A percentile compares a stretch with the other conserved stretches of the same genome.
phyloP scores from a whole-genome alignment of 495 filamentous ascomycete genomes.

The Apodospora peruviana region DNA sequence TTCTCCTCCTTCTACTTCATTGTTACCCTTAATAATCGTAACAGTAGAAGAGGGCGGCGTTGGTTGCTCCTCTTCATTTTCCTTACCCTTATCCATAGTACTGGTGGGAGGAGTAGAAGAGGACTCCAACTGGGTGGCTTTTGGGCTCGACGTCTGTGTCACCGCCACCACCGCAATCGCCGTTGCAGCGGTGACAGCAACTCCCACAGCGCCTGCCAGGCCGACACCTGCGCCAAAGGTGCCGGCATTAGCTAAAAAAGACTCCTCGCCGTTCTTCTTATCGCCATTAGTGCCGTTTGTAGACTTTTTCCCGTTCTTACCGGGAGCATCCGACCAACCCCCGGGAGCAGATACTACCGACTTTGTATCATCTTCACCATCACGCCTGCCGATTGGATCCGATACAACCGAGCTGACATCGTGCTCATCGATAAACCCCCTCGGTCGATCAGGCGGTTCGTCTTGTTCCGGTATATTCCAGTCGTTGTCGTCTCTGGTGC shows the following conservation, averaged over 20 bases:
- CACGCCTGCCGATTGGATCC: conserved; percentile 25
- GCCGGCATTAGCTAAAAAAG: conserved; percentile 62
- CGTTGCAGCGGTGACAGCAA: conserved; percentile 27
- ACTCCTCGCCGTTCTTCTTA: conserved; percentile 25
- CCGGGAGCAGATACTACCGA: conserved; percentile 33
- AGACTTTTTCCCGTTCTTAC: conserved; percentile 21
- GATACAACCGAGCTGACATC: conserved; percentile 42
- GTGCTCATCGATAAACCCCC: conserved; percentile 18
- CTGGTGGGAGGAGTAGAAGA: conserved; percentile 11
- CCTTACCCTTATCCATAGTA: too few species aligned
- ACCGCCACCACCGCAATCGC: neutral
- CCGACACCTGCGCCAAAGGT: conserved; percentile 58
- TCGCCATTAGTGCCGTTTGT: conserved; percentile 26
- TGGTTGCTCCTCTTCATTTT: conserved; percentile 14
- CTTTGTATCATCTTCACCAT: conserved; percentile 27
- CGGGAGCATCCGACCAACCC: conserved; percentile 9
- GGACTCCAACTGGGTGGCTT: conserved; percentile 31
- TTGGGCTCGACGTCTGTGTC: conserved; percentile 26
- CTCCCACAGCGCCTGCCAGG: conserved; percentile 38
- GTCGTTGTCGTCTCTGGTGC: conserved; percentile 26
- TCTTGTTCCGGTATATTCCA: conserved; percentile 23
- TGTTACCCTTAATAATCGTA: too few species aligned
- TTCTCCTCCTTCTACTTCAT: too few species aligned
- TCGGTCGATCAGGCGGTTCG: conserved; percentile 29
- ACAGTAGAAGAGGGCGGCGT: too few species aligned